Base-by-base conservation (phyloP, 805 yeast species). In the Candida odintsovae region DNA sequence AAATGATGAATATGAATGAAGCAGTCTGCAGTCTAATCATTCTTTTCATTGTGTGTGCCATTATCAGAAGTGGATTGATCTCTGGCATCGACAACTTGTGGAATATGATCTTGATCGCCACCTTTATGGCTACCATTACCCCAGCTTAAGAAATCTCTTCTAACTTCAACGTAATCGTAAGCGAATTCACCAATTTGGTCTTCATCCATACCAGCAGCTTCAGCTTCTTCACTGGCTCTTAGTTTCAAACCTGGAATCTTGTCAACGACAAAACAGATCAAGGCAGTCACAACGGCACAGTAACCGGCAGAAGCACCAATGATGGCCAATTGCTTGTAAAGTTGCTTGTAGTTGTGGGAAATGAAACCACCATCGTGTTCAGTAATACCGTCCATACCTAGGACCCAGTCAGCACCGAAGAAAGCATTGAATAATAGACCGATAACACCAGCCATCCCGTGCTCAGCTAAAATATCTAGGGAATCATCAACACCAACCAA, bases 111-210 rank as follows among this genome's bases (percentile, higher is more conserved):
- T 25, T 43, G n/a, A 28, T 20, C 25, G 20, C 20, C 15, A 23
- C 33, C 44, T n/a, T 40, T 20, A 12, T 39, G 35, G 11, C 40
- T 28, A 15, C 54, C 57, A 36, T 46, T 51, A 3, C 73, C 75
- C 76, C 76, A 71, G 38, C 70, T 64, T 45, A 82, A 75, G 66
- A 83, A 92, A 69, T 90, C 96, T 64, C 98, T 79, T 67, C 98
- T 80, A 13, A 92, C 95, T 71, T 92, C 99, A 48, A 92, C 97
- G 63, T 90, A 92, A 67, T 92, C 98, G 65, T 92, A 92, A n/a
- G 98, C 98, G 68, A 90, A 92, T 68, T 92, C 99, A 43, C 98
- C 99, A 56, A 92, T 87, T 69, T 92, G 97, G 68, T 89, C 96
- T 65, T 90, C 97, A 65, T 92, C 99, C 70, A 90, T 78, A 48